Percentiles rank a stretch among this genome's conserved stretches.
Conservation (phyloP, 768 basidiomycete genomes). For the Auricularia sp. region DNA sequence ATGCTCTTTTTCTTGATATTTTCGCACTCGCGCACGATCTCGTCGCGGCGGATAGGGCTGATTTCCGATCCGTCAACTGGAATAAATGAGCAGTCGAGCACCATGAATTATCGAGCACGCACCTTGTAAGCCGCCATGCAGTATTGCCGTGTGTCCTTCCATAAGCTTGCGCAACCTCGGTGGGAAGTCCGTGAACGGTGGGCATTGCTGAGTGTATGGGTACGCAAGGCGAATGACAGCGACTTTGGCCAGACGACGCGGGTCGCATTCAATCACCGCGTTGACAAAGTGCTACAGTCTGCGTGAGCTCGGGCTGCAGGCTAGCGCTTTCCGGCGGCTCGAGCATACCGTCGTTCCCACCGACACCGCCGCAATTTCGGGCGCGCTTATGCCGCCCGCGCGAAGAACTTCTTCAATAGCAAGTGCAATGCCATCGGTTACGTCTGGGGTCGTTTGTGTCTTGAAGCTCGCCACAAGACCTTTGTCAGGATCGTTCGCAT, state of each 20-base stretch:
- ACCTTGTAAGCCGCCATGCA: conserved; percentile 33
- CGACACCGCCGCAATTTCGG: conserved; percentile 37
- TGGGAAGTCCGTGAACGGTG: conserved; percentile 46
- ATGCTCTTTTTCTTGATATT: conserved; percentile 25
- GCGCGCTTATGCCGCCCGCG: conserved; percentile 24
- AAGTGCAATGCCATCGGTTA: conserved; percentile 47
- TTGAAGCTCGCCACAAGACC: conserved; percentile 34
- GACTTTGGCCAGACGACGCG: conserved; percentile 42
- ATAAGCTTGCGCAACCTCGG: conserved; percentile 21
- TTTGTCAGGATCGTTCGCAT: conserved; percentile 22
- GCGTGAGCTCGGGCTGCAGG: conserved; percentile 4
- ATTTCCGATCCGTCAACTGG: conserved; percentile 41
- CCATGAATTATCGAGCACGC: conserved; percentile 7
- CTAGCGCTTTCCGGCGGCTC: too few species aligned
- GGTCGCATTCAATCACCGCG: conserved; percentile 48
- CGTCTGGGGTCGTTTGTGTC: conserved; percentile 43
- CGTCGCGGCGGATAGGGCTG: conserved; percentile 28
- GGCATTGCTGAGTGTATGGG: conserved; percentile 45
- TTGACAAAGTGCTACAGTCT: conserved; percentile 40
- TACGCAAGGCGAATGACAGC: conserved; percentile 56
- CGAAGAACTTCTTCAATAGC: conserved; percentile 39
- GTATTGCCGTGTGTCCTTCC: conserved; percentile 26
- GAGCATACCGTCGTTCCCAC: conserved; percentile 49
- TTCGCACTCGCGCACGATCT: conserved; percentile 35
- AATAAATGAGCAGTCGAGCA: conserved; percentile 21